phyloP scores from a whole-genome alignment of 176 grass and related monocot species.

The Eragrostis curvula region DNA sequence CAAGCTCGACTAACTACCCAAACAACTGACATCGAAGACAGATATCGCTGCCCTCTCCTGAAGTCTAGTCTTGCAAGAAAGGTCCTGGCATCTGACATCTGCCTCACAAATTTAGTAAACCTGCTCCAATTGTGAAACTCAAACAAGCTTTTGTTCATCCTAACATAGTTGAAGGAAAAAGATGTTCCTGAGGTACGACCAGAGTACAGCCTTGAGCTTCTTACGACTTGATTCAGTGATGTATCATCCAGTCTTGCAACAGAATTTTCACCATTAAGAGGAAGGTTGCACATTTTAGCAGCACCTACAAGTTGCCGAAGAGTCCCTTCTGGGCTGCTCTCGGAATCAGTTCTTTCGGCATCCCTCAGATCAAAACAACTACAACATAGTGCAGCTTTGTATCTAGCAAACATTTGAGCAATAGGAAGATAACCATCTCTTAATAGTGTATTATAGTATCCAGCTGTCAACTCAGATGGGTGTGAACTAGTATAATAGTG shows the following conservation, averaged over 20 bases:
- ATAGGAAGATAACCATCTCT: constrained; percentile 85
- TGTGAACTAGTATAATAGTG: constrained; percentile 66
- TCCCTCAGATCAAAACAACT: constrained; percentile 69
- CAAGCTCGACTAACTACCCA: constrained; percentile 57
- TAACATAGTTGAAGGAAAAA: constrained; percentile 83
- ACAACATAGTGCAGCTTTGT: constrained; percentile 61
- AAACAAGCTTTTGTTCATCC: constrained; percentile 79
- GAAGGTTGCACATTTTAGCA: constrained; percentile 61
- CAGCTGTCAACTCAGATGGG: constrained; percentile 76
- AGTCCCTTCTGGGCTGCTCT: constrained; percentile 77
- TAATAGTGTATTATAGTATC: constrained; percentile 75
- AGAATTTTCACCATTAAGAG: constrained; percentile 72
- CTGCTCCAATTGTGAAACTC: constrained; percentile 70
- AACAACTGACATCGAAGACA: constrained; percentile 51
- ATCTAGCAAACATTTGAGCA: constrained; percentile 64
- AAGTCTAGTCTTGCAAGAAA: constrained; percentile 68
- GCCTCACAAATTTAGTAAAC: constrained; percentile 73
- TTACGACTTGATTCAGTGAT: constrained; percentile 66
- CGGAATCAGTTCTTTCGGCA: constrained; percentile 36
- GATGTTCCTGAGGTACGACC: constrained; percentile 52
- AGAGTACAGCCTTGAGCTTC: constrained; percentile 70
- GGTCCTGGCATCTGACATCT: constrained; percentile 70
- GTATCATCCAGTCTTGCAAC: constrained; percentile 55
- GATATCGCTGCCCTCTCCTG: constrained; percentile 55
- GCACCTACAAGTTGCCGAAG: constrained; percentile 62